Base-by-base conservation (phyloP, 2,329 filamentous ascomycete genomes). In the Ceratocystis alfenasii region DNA sequence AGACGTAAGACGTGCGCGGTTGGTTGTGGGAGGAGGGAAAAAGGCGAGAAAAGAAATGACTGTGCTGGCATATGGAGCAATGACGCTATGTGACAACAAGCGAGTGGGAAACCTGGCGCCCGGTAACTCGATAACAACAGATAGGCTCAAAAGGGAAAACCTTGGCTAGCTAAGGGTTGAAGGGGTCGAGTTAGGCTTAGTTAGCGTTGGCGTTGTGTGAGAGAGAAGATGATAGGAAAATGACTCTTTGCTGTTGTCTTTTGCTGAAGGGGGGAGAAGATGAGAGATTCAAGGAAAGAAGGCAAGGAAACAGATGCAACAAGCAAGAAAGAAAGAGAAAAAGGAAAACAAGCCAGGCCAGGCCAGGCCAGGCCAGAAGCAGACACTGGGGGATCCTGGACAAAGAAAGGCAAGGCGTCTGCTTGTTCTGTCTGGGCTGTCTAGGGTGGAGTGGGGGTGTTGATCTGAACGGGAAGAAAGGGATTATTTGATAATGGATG, bases 51-150 rank as follows among this genome's bases (percentile, higher is more conserved):
- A 33, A 59, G 25, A 59, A 59, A 59, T 59, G 55, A 59, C 55
- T 59, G 55, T 59, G 55, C 55, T 59, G 55, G 55, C 30, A 33
- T 30, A 33, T 59, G 55, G 28, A 59, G 55, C 28, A 59, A 59
- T 59, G 55, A 59, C 55, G 55, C 55, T 59, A 59, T 59, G 17
- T 33, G 28, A 59, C 55, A 59, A 59, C 55, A 59, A 59, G 55
- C 55, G 28, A 36, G 30, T 59, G 28, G 55, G 55, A 59, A 59
- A 59, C 25, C 55, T 59, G 55, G 30, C 30, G 55, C 28, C 17
- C 28, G 55, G 55, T 36, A 59, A 36, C 28, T 59, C 15, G 28
- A 57, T 57, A 57, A 30, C 55, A 59, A 36, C 28, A 25, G 30
- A 59, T 59, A 59, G 55, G 55, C 55, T 59, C 15, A 36, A 59